phyloP scores from a whole-genome alignment of 75 land plant genomes.

The Azolla pinnata region DNA sequence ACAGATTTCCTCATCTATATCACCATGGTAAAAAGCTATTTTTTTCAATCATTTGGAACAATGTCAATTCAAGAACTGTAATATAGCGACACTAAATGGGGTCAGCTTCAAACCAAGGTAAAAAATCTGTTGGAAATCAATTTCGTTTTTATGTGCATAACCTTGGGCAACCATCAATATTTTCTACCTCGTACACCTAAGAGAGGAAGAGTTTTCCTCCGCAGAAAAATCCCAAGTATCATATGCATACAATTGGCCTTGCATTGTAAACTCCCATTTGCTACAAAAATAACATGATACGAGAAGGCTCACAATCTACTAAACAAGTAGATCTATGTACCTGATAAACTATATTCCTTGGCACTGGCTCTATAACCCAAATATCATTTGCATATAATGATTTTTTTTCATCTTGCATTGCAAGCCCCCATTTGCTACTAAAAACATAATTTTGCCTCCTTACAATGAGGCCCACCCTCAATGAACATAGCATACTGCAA shows the following conservation, averaged over 20 bases:
- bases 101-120: neutral
- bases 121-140: neutral
- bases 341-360: no score
- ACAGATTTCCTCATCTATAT: constrained; percentile 6
- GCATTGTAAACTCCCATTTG: no score
- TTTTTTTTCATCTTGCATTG: neutral
- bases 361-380: no score
- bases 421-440: neutral
- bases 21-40: constrained; percentile 4
- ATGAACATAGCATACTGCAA: neutral
- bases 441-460: neutral
- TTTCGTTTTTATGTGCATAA: neutral
- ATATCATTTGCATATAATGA: neutral
- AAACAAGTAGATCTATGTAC: no score
- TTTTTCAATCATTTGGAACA: neutral
- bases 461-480: neutral
- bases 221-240: neutral
- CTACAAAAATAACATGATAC: no score
- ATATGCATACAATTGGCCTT: no score
- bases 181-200: neutral
- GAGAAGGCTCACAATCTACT: no score
- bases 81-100: neutral
- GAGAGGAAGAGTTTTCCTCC: neutral
- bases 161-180: neutral
- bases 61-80: neutral